These are phyloP conservation scores for Harrya chromipes DNA, from an alignment of 768 basidiomycete species.

Conservation along the genomic window DNA sequence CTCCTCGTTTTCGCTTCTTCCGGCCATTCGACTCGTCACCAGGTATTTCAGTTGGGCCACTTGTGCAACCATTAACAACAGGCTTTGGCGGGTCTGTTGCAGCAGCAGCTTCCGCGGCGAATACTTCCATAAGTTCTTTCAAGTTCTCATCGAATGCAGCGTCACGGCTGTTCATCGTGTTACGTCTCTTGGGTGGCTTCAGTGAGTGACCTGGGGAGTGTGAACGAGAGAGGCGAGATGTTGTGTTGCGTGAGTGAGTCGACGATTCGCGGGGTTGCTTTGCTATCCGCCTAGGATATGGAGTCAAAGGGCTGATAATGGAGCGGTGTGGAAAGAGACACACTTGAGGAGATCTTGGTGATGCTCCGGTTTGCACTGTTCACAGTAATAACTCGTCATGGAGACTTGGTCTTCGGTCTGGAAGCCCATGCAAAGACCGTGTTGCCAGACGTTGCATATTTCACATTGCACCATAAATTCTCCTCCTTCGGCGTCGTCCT, in stretches of 20 bases:
- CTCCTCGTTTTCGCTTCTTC: slow-evolving; percentile 74
- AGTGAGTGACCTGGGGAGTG: slow-evolving; percentile 63
- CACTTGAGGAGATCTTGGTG: slow-evolving; percentile 82
- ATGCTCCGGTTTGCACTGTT: slow-evolving; percentile 84
- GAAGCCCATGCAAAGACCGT: slow-evolving; percentile 94
- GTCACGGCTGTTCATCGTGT: slow-evolving; percentile 97
- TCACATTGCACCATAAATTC: slow-evolving; percentile 99
- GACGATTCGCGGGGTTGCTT: slow-evolving; percentile 64
- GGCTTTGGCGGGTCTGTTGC: slow-evolving; percentile 40
- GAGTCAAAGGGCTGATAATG: slow-evolving; percentile 17
- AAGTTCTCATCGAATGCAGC: slow-evolving; percentile 89
- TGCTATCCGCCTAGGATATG: slow-evolving; percentile 52
- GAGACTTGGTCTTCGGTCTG: slow-evolving; percentile 71
- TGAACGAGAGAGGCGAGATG: slow-evolving; percentile 67
- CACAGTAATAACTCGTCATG: slow-evolving; percentile 90
- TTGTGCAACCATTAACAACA: slow-evolving; percentile 35
- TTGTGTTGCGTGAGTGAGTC: slow-evolving; percentile 55
- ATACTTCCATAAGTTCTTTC: slow-evolving; percentile 71
- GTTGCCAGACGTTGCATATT: slow-evolving; percentile 97
- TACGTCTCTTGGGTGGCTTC: slow-evolving; percentile 80
- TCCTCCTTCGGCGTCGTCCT: slow-evolving; percentile 78
- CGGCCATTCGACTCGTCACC: slow-evolving; percentile 50
- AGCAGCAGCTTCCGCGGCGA: slow-evolving; percentile 67
- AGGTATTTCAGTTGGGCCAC: slow-evolving; percentile 41
- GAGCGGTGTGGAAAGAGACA: slow-evolving; percentile 29